A percentile compares a stretch with the other conserved stretches of the same genome.
These are phyloP conservation scores for Rhizopus sp. DNA, from an alignment of 371 early-diverging fungal genomes.

Conservation along the genomic window DNA sequence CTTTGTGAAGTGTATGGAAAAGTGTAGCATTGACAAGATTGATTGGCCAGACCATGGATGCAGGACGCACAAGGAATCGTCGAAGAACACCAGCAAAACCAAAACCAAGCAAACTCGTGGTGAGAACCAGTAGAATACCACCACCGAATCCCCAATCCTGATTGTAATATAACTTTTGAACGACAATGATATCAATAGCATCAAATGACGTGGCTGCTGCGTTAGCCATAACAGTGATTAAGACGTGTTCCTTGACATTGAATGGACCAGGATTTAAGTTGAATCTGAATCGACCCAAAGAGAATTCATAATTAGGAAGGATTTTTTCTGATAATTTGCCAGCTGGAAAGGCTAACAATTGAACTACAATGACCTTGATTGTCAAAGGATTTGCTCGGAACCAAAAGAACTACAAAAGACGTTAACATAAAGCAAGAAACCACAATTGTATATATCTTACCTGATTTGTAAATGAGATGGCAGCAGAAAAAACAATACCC, in stretches of 20 bases:
- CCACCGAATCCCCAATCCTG: slow-evolving; percentile 67
- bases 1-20: slow-evolving; percentile 70
- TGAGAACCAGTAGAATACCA: slow-evolving; percentile 63
- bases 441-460: slow-evolving; percentile 21
- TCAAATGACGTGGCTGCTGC: slow-evolving; percentile 62
- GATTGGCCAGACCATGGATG: slow-evolving; percentile 85
- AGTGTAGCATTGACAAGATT: slow-evolving; percentile 75
- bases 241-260: slow-evolving; percentile 76
- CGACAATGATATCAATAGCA: slow-evolving; percentile 78
- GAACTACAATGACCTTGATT: slow-evolving; percentile 66
- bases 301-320: slow-evolving; percentile 45
- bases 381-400: slow-evolving; percentile 71
- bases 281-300: slow-evolving; percentile 27
- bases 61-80: slow-evolving; percentile 76
- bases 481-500: slow-evolving; percentile 64
- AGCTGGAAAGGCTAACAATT: slow-evolving; percentile 67
- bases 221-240: slow-evolving; percentile 63
- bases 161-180: slow-evolving; percentile 67
- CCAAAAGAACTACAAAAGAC: slow-evolving; percentile 56
- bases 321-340: slow-evolving; percentile 62
- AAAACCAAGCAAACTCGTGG: slow-evolving; percentile 76
- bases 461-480: slow-evolving; percentile 73
- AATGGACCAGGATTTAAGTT: slow-evolving; percentile 78
- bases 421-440: neutral
- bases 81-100: slow-evolving; percentile 83